Evolutionary conservation across 2,329 filamentous ascomycete genomes (phyloP).

Genomic region (Monilinia fructigena): DNA sequence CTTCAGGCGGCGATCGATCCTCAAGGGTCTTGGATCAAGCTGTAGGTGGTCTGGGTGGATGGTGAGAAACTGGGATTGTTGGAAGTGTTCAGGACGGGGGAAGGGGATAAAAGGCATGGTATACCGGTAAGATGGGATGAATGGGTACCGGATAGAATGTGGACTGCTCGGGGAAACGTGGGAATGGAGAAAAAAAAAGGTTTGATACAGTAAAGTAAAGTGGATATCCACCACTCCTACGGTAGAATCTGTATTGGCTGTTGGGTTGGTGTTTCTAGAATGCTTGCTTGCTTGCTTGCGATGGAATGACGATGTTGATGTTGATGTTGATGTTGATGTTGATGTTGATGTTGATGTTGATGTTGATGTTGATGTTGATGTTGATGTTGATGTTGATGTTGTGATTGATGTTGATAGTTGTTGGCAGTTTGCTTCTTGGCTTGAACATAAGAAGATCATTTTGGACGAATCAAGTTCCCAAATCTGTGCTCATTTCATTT

Average conservation of each 20-base stretch:
- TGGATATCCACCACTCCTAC: constrained; percentile 8
- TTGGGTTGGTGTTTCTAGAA: background rate
- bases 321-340: too few species aligned
- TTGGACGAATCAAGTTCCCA: background rate
- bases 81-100: constrained; percentile 1
- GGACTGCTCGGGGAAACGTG: constrained; percentile 18
- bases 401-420: background rate
- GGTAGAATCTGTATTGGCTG: background rate
- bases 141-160: constrained; percentile 14
- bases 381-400: background rate
- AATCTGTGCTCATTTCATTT: background rate
- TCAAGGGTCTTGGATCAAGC: constrained; percentile 13
- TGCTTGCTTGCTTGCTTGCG: background rate
- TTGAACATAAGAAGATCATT: background rate
- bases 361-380: background rate
- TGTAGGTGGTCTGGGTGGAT: constrained; percentile 6
- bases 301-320: too few species aligned
- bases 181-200: constrained; percentile 8
- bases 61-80: constrained; percentile 11
- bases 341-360: background rate
- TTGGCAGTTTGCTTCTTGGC: constrained; percentile 7
- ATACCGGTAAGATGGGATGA: background rate
- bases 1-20: constrained; percentile 21
- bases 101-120: constrained; percentile 11
- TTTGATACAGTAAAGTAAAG: background rate